Evolutionary conservation across 495 filamentous ascomycete genomes (phyloP).

Genomic region (Aspergillus bridgeri): DNA sequence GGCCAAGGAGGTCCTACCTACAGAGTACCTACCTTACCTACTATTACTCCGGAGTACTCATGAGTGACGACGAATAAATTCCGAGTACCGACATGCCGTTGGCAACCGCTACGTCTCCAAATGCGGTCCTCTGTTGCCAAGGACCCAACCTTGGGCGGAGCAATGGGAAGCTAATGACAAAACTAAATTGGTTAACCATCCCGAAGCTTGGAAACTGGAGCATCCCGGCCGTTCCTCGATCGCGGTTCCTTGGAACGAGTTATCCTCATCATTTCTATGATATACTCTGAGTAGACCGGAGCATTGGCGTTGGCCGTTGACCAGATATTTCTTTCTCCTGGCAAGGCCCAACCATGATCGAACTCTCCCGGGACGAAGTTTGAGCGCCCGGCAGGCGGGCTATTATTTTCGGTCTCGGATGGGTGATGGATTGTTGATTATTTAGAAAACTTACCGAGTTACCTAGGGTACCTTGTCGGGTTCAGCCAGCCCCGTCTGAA

Average conservation of each 20-base stretch:
- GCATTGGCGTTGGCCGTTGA: no score
- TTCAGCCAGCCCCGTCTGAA: not conserved
- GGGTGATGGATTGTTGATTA: no score
- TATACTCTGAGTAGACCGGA: no score
- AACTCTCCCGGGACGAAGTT: no score
- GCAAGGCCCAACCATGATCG: no score
- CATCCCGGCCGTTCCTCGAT: not conserved
- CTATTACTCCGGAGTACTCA: conserved; percentile 6
- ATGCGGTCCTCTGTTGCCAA: not conserved
- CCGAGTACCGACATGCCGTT: not conserved
- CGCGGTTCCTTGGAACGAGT: not conserved
- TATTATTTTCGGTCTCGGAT: no score
- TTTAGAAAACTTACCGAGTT: not conserved
- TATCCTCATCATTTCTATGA: not conserved
- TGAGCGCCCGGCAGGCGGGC: no score
- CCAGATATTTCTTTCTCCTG: no score
- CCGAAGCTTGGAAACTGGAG: not conserved
- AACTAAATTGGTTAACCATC: not conserved
- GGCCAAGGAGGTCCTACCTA: no score
- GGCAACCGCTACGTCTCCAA: not conserved
- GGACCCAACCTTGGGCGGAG: not conserved
- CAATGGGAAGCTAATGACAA: not conserved
- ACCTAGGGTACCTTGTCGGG: not conserved
- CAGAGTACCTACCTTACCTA: no score
- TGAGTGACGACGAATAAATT: no score